Conservation (phyloP, 345 rosid species). For the Brassica incana region DNA sequence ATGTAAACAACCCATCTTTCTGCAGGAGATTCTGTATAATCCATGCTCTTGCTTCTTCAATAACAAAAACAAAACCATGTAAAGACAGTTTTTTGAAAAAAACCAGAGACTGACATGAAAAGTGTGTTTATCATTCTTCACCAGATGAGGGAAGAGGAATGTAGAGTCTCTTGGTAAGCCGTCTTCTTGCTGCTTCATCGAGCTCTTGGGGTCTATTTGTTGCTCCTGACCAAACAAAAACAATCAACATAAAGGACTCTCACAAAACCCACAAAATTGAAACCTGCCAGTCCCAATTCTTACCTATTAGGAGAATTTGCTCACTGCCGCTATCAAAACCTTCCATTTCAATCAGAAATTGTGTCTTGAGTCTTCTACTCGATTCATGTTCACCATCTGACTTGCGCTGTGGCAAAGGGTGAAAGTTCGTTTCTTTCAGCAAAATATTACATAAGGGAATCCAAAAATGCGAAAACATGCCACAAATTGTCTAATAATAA, state of each 20-base stretch:
- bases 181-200: constrained; percentile 95
- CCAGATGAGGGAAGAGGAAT: constrained; percentile 95
- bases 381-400: constrained; percentile 99
- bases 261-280: constrained; percentile 15
- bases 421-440: constrained; percentile 15
- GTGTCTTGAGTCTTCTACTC: constrained; percentile 93
- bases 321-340: constrained; percentile 87
- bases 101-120: constrained; percentile 21
- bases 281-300: constrained; percentile 1
- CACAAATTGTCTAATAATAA: constrained; percentile 46
- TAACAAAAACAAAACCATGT: constrained; percentile 31
- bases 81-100: not conserved
- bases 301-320: constrained; percentile 96
- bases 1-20: constrained; percentile 86
- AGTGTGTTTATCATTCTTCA: constrained; percentile 27
- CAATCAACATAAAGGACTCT: not conserved
- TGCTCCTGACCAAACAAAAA: constrained; percentile 63
- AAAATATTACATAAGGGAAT: constrained; percentile 12
- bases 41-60: constrained; percentile 96
- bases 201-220: constrained; percentile 98
- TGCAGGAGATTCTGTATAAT: constrained; percentile 71
- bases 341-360: constrained; percentile 97
- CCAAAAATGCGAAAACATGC: constrained; percentile 39
- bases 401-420: constrained; percentile 68
- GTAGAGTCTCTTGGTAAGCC: constrained; percentile 90